These are phyloP conservation scores for Stachybotrys echinatus DNA, from an alignment of 2,329 filamentous ascomycete genomes.

Conservation along the genomic window DNA sequence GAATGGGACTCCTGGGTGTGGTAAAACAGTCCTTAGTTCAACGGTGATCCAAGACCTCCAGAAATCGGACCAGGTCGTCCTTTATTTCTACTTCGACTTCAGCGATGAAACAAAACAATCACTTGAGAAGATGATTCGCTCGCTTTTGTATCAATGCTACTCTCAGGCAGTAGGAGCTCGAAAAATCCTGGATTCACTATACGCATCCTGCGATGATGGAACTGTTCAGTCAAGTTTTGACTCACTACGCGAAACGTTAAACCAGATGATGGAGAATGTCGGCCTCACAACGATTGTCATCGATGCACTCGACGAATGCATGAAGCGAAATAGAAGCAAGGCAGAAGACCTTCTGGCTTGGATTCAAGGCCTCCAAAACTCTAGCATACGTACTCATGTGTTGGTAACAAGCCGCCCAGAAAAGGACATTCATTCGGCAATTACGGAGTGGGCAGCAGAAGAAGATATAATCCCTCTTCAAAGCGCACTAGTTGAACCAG, in stretches of 20 bases:
- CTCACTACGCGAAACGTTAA: background rate
- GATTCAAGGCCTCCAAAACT: background rate
- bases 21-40: background rate
- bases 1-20: constrained; percentile 1
- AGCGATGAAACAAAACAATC: background rate
- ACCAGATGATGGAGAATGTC: background rate
- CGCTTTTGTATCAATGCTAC: background rate
- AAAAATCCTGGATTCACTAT: background rate
- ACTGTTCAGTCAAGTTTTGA: background rate
- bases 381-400: background rate
- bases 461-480: constrained; percentile 1
- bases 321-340: background rate
- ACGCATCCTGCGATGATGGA: background rate
- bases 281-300: background rate
- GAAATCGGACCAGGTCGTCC: background rate
- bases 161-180: background rate
- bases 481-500: background rate
- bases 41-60: background rate
- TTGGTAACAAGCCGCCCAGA: constrained; percentile 5
- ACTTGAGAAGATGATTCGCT: background rate
- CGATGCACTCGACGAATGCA: constrained; percentile 1
- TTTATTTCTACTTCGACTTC: constrained; percentile 3
- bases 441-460: background rate
- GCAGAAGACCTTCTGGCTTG: background rate
- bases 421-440: constrained; percentile 1